phyloP scores from a whole-genome alignment of 2,329 filamentous ascomycete species.

The Helotiales sp. region DNA sequence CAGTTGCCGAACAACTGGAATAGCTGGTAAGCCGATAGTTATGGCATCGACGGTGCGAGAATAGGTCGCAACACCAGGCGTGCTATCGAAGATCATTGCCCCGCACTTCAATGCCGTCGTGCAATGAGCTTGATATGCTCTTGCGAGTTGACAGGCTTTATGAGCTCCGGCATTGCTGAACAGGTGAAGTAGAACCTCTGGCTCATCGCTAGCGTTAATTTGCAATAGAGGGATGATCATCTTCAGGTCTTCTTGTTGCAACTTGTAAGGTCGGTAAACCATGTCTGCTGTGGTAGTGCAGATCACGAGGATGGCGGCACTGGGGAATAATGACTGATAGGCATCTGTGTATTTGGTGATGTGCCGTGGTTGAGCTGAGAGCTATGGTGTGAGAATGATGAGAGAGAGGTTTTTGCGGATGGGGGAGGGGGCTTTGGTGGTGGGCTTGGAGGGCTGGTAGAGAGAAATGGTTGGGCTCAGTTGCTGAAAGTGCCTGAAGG shows the following conservation, averaged over 20 bases:
- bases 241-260: constrained; percentile 39
- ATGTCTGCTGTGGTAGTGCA: constrained; percentile 51
- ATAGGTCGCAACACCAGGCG: constrained; percentile 45
- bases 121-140: constrained; percentile 42
- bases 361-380: constrained; percentile 42
- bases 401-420: neutral
- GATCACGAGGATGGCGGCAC: constrained; percentile 54
- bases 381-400: neutral
- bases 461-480: neutral
- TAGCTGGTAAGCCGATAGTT: constrained; percentile 36
- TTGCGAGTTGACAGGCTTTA: constrained; percentile 47
- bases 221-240: constrained; percentile 47
- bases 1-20: constrained; percentile 23
- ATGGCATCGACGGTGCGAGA: constrained; percentile 29
- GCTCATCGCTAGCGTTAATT: constrained; percentile 35
- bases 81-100: constrained; percentile 50
- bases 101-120: constrained; percentile 37
- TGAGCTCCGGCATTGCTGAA: constrained; percentile 56
- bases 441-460: neutral
- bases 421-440: neutral
- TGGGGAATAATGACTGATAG: constrained; percentile 50
- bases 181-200: constrained; percentile 48
- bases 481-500: neutral
- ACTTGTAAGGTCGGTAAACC: constrained; percentile 36
- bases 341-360: constrained; percentile 52